Evolutionary conservation across 2,329 filamentous ascomycete species (phyloP), one percentile per base, ranked within the genome.

Genomic region (Fusarium sp.): DNA sequence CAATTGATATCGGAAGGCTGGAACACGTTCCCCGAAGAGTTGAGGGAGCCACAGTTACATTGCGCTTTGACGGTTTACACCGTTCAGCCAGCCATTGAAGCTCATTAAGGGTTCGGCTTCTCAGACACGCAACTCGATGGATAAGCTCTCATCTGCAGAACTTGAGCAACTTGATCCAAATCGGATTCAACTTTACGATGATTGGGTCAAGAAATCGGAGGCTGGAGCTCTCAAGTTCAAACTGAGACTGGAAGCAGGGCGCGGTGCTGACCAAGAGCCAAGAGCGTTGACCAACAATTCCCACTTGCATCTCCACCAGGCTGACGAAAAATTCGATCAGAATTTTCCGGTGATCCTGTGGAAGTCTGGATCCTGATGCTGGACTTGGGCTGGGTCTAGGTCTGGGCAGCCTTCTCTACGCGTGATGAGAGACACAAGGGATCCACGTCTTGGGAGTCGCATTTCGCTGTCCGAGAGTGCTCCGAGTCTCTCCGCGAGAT

Each of bases 401-500:
- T 48, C 61, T 60, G 39, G 25, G 50, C 63, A 34, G 59, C 54
- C 41, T 66, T 59, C 34, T 54, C 67, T 59, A 52, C 43, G 52
- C 37, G 66, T 35, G 34, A 57, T 59, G 59, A 34, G 62, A 68
- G 57, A 67, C 66, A 39, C 73, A 56, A 61, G 68, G 68, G 71
- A 74, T 75, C 76, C 76, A 78, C 64, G 62, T 67, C 57, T 66
- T 68, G 54, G 34, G 37, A 39, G n/a, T 39, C 69, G 63, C 67
- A 68, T 50, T 61, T 30, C 56, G 52, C 54, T 68, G 41, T 30
- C 65, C 61, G 68, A 72, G 50, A 59, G 43, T 64, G 73, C 63
- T 76, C 75, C 76, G 76, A 78, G 20, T 77, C 70, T 76, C 70
- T 77, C 76, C 75, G 70, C 56, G 66, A 62, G 41, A 60, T 68